Conservation (phyloP, 352 stramenopile genomes). For the Phytophthora melonis region DNA sequence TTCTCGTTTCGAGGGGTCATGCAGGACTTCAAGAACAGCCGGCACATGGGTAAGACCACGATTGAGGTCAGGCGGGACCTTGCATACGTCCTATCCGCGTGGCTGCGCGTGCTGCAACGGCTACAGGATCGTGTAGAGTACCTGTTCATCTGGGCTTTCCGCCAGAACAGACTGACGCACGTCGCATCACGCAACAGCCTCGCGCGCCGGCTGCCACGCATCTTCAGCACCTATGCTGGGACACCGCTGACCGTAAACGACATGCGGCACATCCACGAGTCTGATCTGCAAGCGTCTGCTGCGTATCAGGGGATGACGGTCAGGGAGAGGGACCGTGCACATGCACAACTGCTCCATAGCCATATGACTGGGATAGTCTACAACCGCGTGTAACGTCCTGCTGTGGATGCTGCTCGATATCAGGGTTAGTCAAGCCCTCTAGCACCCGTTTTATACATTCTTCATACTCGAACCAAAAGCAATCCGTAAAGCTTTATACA, state of each 20-base stretch:
- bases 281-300: neutral
- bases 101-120: too few species aligned
- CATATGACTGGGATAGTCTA: neutral
- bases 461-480: neutral
- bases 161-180: too few species aligned
- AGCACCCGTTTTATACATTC: neutral
- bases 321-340: neutral
- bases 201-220: too few species aligned
- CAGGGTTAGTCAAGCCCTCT: neutral
- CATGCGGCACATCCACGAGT: constrained; percentile 1
- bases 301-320: neutral
- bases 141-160: too few species aligned
- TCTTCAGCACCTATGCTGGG: too few species aligned
- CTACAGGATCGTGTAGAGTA: too few species aligned
- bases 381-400: neutral
- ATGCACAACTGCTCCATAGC: neutral
- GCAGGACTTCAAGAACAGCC: constrained; percentile 2
- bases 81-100: too few species aligned
- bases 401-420: neutral
- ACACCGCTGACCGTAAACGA: too few species aligned
- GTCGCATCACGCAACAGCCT: too few species aligned
- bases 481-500: neutral
- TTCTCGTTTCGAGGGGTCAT: neutral
- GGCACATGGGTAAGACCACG: neutral
- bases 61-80: neutral